Conservation (phyloP, 2,329 filamentous ascomycete species). For the Botryotinia globosa region DNA sequence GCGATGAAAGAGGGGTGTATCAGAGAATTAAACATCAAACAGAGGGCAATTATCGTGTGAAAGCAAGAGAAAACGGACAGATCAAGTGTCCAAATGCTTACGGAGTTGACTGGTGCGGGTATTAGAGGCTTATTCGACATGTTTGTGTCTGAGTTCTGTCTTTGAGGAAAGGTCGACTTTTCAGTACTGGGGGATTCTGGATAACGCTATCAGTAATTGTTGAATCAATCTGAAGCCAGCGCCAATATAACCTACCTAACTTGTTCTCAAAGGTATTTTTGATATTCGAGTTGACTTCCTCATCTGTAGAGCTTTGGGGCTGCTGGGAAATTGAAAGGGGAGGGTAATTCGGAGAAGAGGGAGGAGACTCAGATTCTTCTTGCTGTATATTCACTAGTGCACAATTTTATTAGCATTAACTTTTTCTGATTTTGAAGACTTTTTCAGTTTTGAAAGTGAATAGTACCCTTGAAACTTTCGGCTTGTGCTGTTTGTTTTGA, state of each 20-base stretch:
- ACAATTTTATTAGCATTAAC: not conserved
- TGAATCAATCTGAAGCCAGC: not conserved
- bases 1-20: not conserved
- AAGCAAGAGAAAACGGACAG: not conserved
- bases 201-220: not conserved
- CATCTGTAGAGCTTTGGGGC: not conserved
- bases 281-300: not conserved
- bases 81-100: not conserved
- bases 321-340: not conserved
- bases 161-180: not conserved
- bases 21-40: not conserved
- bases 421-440: not conserved
- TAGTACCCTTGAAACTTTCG: not conserved
- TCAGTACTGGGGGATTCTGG: not conserved
- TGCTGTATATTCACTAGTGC: slow-evolving; percentile 2
- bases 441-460: not conserved
- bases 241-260: not conserved
- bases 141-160: not conserved
- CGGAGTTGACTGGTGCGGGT: slow-evolving; percentile 3
- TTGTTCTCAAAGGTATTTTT: not conserved
- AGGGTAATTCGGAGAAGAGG: not conserved
- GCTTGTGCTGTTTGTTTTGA: no score
- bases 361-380: not conserved
- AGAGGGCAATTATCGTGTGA: not conserved
- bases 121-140: slow-evolving; percentile 18